phyloP scores from a whole-genome alignment of 257 asterid species.

The Scutellaria galericulata region DNA sequence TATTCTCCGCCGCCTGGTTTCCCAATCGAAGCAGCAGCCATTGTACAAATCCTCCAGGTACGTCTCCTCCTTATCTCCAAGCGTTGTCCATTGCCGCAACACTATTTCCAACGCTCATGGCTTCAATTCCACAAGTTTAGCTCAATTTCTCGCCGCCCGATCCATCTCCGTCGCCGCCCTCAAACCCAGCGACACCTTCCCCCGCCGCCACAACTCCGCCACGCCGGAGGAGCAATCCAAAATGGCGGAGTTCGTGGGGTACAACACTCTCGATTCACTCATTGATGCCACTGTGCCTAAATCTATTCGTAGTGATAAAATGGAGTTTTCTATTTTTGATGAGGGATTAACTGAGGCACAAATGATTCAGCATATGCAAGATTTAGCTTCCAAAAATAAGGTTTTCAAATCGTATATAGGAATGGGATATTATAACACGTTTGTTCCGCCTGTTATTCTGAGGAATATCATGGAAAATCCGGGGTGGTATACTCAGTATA shows the following conservation, averaged over 20 bases:
- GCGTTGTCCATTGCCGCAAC: conserved; percentile 46
- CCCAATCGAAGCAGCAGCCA: conserved; percentile 65
- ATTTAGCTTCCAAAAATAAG: conserved; percentile 77
- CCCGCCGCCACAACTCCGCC: conserved; percentile 98
- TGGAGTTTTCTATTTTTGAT: conserved; percentile 74
- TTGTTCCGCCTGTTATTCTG: conserved; percentile 89
- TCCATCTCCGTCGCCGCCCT: conserved; percentile 79
- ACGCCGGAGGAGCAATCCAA: conserved; percentile 81
- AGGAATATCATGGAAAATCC: conserved; percentile 94
- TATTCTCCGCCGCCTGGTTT: conserved; percentile 71
- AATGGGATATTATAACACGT: conserved; percentile 91
- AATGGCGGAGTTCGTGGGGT: conserved; percentile 86
- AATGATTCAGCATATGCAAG: conserved; percentile 81
- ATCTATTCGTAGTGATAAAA: conserved; percentile 67
- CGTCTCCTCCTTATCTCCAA: conserved; percentile 74
- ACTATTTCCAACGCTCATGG: conserved; percentile 11
- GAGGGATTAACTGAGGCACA: conserved; percentile 89
- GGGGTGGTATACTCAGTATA: conserved; percentile 98
- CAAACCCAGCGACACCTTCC: conserved; percentile 85
- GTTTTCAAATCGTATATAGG: conserved; percentile 84
- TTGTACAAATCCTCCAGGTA: conserved; percentile 67
- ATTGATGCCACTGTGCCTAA: conserved; percentile 95
- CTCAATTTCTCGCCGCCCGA: conserved; percentile 46
- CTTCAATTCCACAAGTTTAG: conserved; percentile 29
- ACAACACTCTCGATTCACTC: conserved; percentile 55